phyloP scores from a whole-genome alignment of 257 asterid species.

The Jaltomata sinuosa region DNA sequence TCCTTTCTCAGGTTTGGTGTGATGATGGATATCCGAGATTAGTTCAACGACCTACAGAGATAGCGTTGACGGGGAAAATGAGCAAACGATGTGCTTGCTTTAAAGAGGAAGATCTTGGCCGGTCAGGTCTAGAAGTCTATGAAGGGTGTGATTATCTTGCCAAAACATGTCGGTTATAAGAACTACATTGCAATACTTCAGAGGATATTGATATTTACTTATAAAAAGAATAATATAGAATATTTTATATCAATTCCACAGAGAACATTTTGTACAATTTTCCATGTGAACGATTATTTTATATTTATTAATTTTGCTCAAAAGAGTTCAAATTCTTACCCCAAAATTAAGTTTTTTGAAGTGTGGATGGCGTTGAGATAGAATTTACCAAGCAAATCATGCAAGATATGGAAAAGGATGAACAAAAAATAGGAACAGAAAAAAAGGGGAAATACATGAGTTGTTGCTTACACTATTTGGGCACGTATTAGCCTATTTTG shows the following conservation, averaged over 20 bases:
- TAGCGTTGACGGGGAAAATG: constrained; percentile 85
- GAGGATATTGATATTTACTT: not conserved
- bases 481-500: too few species aligned
- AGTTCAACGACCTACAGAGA: constrained; percentile 73
- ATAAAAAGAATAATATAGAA: not conserved
- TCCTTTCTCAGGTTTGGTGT: constrained; percentile 73
- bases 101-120: constrained; percentile 59
- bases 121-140: constrained; percentile 61
- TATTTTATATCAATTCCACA: not conserved
- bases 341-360: not conserved
- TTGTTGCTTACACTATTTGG: too few species aligned
- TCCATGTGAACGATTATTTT: not conserved
- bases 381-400: not conserved
- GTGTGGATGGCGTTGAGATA: not conserved
- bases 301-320: not conserved
- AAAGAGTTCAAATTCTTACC: not conserved
- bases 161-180: constrained; percentile 38
- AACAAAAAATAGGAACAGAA: too few species aligned
- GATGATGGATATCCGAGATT: constrained; percentile 90
- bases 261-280: not conserved
- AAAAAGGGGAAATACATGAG: too few species aligned
- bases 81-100: constrained; percentile 84
- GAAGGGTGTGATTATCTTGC: constrained; percentile 61
- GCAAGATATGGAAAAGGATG: not conserved
- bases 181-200: not conserved